phyloP scores from a whole-genome alignment of 2,329 filamentous ascomycete species.

The Xylariaceae sp. region DNA sequence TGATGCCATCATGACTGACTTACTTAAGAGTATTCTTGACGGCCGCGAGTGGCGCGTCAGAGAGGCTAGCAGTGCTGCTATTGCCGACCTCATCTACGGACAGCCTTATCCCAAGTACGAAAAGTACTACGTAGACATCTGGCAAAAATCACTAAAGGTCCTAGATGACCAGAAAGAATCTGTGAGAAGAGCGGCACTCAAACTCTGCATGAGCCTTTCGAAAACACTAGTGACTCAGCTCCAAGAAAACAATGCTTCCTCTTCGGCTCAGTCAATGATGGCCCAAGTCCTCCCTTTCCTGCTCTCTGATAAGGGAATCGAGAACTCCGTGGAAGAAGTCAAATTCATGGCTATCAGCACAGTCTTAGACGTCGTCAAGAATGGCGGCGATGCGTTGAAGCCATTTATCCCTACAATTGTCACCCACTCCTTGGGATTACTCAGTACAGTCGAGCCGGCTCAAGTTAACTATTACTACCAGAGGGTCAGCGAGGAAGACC shows the following conservation, averaged over 20 bases:
- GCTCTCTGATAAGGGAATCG: slow-evolving; percentile 80
- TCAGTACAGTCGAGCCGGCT: slow-evolving; percentile 86
- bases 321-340: slow-evolving; percentile 84
- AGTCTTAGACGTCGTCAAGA: slow-evolving; percentile 84
- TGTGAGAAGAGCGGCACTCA: slow-evolving; percentile 75
- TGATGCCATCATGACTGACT: slow-evolving; percentile 80
- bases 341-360: slow-evolving; percentile 79
- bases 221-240: slow-evolving; percentile 81
- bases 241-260: slow-evolving; percentile 68
- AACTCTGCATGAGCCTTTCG: slow-evolving; percentile 77
- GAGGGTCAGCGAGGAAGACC: slow-evolving; percentile 79
- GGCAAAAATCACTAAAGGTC: slow-evolving; percentile 81
- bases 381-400: slow-evolving; percentile 71
- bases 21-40: slow-evolving; percentile 73
- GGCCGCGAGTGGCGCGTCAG: slow-evolving; percentile 91
- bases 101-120: slow-evolving; percentile 73
- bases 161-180: slow-evolving; percentile 94
- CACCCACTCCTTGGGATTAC: slow-evolving; percentile 71
- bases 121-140: slow-evolving; percentile 78
- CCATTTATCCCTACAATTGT: slow-evolving; percentile 80
- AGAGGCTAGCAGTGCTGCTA: slow-evolving; percentile 85
- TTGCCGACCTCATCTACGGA: slow-evolving; percentile 83
- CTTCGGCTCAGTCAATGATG: slow-evolving; percentile 74
- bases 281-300: slow-evolving; percentile 85
- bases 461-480: slow-evolving; percentile 90